Evolutionary conservation across 192 early-diverging fungal species (phyloP), one percentile per base, ranked within the genome.

Genomic region (Irineochytrium annulatum): DNA sequence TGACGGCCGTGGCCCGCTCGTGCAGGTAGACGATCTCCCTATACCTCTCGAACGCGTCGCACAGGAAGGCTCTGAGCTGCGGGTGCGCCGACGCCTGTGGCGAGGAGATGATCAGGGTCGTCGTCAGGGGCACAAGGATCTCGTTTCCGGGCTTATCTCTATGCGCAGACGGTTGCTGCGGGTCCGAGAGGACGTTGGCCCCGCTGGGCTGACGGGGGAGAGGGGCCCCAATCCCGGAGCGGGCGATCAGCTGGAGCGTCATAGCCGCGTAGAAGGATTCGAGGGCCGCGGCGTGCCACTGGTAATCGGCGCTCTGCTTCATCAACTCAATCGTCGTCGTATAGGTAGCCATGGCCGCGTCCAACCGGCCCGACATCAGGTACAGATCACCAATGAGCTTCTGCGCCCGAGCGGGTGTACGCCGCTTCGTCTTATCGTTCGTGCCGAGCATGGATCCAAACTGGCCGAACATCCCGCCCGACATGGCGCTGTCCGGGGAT

Each of bases 331-430:
- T 80, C 8, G 87, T 86, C 16, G 68, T 49, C 39, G 75, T 61
- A 59, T 86, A 92, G 39, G 86, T 72, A 35, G 57, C 62, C n/a
- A 87, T 81, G 3, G 90, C 90, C 57, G 85, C 71, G 2, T 89
- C 86, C 29, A 87, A 55, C 39, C 85, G 62, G 19, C 90, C 90
- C 31, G 87, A 79, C 69, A 91, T 62, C 46, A 91, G 55, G 72
- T 82, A 91, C 48, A 91, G 59, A 69, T 91, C 90, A 3, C 77
- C 86, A 6, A 88, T 66, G 17, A 91, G 60, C 55, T 91, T 91
- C 43, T 88, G 77, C n/a, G 79, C 79, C 57, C 90, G 57, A 0
- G 82, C 82, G 20, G 84, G 86, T 2, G 90, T 84, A 19, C 89
- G 65, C 61, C 81, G 83, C 46, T 81, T 77, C 24, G 55, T 72